A percentile compares a stretch with the other conserved stretches of the same genome.
These are phyloP conservation scores for Claviceps monticola DNA, from an alignment of 2,329 filamentous ascomycete species.

Conservation along the genomic window DNA sequence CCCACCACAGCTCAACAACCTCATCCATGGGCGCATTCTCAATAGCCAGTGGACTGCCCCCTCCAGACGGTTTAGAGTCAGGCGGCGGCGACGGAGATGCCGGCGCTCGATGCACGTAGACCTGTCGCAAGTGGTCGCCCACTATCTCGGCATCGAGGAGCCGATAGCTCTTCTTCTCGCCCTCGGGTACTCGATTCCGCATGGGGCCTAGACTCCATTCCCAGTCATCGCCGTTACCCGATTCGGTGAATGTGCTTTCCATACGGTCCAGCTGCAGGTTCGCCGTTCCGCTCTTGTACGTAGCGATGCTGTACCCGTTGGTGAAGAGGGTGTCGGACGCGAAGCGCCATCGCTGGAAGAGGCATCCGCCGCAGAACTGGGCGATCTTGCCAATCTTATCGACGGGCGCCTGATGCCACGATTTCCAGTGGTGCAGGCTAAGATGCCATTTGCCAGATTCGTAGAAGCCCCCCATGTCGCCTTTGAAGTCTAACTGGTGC, in stretches of 20 bases:
- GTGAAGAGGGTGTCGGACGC: constrained; percentile 34
- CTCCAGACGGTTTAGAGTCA: neutral
- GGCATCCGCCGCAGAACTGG: constrained; percentile 41
- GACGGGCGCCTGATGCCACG: constrained; percentile 37
- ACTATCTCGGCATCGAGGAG: constrained; percentile 31
- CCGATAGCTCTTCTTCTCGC: constrained; percentile 37
- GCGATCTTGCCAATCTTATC: constrained; percentile 10
- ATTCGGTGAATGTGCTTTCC: constrained; percentile 33
- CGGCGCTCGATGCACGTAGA: constrained; percentile 34
- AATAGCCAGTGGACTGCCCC: constrained; percentile 9
- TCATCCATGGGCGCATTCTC: constrained; percentile 26
- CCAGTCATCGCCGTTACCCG: constrained; percentile 29
- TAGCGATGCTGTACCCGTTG: constrained; percentile 44
- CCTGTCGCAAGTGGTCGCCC: constrained; percentile 34
- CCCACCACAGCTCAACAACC: constrained; percentile 36
- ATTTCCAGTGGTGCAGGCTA: constrained; percentile 50
- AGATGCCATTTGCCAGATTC: constrained; percentile 41
- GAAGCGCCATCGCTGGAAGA: constrained; percentile 41
- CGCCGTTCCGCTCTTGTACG: constrained; percentile 28
- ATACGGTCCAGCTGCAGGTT: constrained; percentile 29
- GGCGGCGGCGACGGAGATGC: neutral
- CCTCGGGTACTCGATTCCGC: constrained; percentile 19
- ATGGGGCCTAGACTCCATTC: constrained; percentile 41
- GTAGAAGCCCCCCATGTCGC: constrained; percentile 45
- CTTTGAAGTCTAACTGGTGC: constrained; percentile 42